These are phyloP conservation scores for Cladophialophora immunda DNA, from an alignment of 2,329 filamentous ascomycete genomes.

Conservation along the genomic window DNA sequence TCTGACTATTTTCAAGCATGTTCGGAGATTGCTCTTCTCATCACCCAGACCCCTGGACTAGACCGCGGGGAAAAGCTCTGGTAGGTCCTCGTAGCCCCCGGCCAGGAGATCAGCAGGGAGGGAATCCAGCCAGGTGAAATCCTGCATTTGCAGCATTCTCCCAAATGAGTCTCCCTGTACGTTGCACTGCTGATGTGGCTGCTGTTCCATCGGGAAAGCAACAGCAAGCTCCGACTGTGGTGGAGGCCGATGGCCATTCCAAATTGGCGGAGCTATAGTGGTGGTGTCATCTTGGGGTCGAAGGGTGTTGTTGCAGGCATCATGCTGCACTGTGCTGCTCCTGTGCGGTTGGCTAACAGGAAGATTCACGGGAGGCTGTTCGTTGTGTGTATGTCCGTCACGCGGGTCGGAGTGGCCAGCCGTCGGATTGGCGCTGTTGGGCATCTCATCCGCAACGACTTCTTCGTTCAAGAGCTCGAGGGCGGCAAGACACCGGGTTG, in stretches of 20 bases:
- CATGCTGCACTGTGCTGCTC: background rate
- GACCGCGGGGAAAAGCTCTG: background rate
- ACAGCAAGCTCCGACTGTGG: background rate
- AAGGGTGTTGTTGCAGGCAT: background rate
- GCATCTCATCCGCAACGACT: background rate
- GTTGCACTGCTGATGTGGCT: background rate
- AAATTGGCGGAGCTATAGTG: background rate
- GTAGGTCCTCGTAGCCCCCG: background rate
- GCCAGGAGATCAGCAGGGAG: background rate
- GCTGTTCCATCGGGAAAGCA: background rate
- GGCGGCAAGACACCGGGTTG: conserved; percentile 6
- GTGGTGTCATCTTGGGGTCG: background rate
- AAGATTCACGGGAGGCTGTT: background rate
- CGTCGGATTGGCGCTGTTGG: background rate
- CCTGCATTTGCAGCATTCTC: background rate
- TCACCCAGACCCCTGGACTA: background rate
- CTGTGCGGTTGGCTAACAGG: background rate
- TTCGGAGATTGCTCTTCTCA: background rate
- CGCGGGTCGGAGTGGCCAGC: background rate
- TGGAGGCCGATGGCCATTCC: background rate
- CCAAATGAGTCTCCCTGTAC: background rate
- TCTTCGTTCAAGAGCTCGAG: conserved; percentile 3
- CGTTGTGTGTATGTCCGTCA: background rate
- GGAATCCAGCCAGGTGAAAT: conserved; percentile 5
- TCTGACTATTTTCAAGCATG: background rate